A percentile compares a stretch with the other conserved stretches of the same genome.
Evolutionary conservation across 225 moss, liverwort and hornwort species (phyloP).

Genomic region (Bryoerythrophyllum caledonicum): DNA sequence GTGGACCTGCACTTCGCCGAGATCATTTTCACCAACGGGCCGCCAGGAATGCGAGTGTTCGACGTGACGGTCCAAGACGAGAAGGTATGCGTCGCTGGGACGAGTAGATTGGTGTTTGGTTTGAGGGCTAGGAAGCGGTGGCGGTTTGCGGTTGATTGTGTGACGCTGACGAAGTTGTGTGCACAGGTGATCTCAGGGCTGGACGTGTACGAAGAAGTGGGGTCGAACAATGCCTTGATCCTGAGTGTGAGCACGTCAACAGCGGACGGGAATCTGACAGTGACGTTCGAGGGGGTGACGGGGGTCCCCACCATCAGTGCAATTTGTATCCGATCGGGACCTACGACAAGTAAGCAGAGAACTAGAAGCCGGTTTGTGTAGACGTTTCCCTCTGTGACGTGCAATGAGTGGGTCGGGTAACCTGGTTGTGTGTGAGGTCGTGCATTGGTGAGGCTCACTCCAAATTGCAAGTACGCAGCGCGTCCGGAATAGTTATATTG

Average conservation of each 20-base stretch:
- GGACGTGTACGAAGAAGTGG: conserved; percentile 92
- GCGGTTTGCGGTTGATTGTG: not conserved
- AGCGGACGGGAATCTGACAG: conserved; percentile 51
- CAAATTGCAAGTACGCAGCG: not conserved
- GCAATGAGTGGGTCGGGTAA: not conserved
- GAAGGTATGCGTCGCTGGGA: conserved; percentile 52
- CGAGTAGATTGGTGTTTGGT: not conserved
- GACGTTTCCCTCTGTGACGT: not conserved
- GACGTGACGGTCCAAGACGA: conserved; percentile 82
- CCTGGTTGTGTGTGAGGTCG: not conserved
- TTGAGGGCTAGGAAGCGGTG: not conserved
- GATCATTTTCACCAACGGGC: conserved; percentile 94
- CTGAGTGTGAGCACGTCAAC: conserved; percentile 59
- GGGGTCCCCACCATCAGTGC: conserved; percentile 83
- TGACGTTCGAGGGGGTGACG: conserved; percentile 73
- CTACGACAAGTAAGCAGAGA: conserved; percentile 35
- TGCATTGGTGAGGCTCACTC: not conserved
- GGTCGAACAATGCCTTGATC: conserved; percentile 81
- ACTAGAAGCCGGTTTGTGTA: not conserved
- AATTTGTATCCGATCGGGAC: conserved; percentile 73
- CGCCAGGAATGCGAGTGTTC: conserved; percentile 94
- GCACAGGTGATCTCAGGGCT: conserved; percentile 77
- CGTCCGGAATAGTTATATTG: too few relatives aligned
- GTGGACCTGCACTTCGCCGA: conserved; percentile 95
- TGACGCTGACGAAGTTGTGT: not conserved